phyloP scores from a whole-genome alignment of 2,329 filamentous ascomycete species.

The Onygena corvina region DNA sequence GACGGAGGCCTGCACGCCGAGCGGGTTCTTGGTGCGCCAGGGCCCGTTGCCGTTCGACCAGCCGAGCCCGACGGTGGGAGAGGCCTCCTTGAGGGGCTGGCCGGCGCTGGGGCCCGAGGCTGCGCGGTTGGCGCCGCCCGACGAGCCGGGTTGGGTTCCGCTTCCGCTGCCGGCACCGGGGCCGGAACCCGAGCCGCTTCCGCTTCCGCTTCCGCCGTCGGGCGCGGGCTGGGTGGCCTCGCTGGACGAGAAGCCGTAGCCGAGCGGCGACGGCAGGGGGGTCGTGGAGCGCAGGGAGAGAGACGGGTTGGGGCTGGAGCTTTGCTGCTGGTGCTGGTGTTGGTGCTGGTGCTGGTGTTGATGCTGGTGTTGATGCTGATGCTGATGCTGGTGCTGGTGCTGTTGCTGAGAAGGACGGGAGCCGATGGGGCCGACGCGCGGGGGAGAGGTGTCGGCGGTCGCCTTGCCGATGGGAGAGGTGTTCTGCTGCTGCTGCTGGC shows the following conservation, averaged over 20 bases:
- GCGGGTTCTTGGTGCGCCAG: constrained; percentile 70
- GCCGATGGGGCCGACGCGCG: constrained; percentile 78
- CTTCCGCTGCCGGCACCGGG: constrained; percentile 26
- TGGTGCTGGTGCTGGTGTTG: background rate
- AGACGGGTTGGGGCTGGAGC: constrained; percentile 42
- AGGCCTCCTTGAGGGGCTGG: constrained; percentile 31
- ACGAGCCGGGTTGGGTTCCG: constrained; percentile 44
- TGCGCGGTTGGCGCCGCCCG: constrained; percentile 48
- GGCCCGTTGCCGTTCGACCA: constrained; percentile 52
- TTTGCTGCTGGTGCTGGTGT: constrained; percentile 13
- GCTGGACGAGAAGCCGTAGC: constrained; percentile 54
- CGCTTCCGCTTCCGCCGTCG: constrained; percentile 25
- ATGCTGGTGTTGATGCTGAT: constrained; percentile 34
- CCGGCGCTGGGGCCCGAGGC: constrained; percentile 30
- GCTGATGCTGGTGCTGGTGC: background rate
- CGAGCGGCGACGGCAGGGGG: constrained; percentile 78
- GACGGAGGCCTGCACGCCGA: constrained; percentile 82
- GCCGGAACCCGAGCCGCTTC: background rate
- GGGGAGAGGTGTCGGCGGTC: constrained; percentile 54
- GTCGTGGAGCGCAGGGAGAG: constrained; percentile 77
- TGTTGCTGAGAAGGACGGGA: constrained; percentile 61
- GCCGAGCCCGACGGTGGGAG: constrained; percentile 40
- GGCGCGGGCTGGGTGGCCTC: constrained; percentile 27
- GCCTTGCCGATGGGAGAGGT: constrained; percentile 80
- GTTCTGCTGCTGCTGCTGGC: constrained; percentile 47